phyloP scores from a whole-genome alignment of 208 protist genomes.

The Leishmania tropica region DNA sequence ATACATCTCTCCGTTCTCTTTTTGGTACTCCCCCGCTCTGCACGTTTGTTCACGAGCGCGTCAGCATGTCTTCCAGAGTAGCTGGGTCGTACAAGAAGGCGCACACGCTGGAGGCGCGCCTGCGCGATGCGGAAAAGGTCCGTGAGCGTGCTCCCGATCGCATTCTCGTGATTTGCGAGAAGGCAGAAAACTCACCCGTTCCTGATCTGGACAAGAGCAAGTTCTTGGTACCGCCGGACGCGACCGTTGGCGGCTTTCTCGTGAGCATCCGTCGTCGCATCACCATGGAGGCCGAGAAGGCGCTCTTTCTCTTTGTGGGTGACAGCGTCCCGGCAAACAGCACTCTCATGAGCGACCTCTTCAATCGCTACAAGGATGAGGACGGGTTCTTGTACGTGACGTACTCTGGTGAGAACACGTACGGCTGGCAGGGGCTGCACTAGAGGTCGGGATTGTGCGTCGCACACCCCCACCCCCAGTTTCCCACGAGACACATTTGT shows the following conservation, averaged over 20 bases:
- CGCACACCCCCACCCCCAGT: not conserved
- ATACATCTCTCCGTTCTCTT: not conserved
- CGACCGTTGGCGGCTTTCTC: slow-evolving; percentile 94
- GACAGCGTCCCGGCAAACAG: slow-evolving; percentile 88
- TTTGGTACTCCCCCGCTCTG: slow-evolving; percentile 3
- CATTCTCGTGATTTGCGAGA: slow-evolving; percentile 93
- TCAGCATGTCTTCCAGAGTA: slow-evolving; percentile 22
- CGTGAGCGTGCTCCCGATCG: slow-evolving; percentile 83
- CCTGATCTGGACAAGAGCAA: slow-evolving; percentile 94
- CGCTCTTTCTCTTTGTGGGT: slow-evolving; percentile 95
- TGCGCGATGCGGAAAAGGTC: slow-evolving; percentile 62
- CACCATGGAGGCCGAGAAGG: slow-evolving; percentile 89
- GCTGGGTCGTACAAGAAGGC: slow-evolving; percentile 53
- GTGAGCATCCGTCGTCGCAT: slow-evolving; percentile 95
- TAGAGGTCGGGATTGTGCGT: not conserved
- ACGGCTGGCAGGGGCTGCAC: slow-evolving; percentile 48
- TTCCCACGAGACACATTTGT: not conserved
- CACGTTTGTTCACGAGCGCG: not conserved
- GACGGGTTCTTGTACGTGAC: slow-evolving; percentile 94
- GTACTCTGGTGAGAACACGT: slow-evolving; percentile 91
- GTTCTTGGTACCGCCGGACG: slow-evolving; percentile 82
- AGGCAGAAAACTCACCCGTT: slow-evolving; percentile 83
- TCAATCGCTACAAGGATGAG: slow-evolving; percentile 93
- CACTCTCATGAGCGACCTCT: slow-evolving; percentile 66
- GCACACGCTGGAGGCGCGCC: slow-evolving; percentile 76